phyloP scores from a whole-genome alignment of 2,329 filamentous ascomycete species.

The Fusarium sp. region DNA sequence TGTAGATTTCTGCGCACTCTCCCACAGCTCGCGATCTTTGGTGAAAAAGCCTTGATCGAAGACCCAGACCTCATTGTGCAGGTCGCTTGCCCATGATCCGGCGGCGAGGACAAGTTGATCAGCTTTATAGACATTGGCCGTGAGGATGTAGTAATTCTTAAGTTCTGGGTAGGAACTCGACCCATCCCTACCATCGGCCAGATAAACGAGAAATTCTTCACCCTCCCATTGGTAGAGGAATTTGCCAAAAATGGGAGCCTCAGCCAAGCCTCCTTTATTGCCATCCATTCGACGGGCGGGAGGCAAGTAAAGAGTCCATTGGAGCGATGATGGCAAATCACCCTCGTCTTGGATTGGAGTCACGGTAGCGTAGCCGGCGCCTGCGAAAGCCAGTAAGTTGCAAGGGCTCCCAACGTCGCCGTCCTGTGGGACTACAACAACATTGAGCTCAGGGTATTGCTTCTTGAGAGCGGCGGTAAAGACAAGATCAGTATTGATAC shows the following conservation, averaged over 20 bases:
- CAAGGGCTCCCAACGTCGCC: neutral
- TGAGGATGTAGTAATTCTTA: neutral
- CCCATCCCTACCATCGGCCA: neutral
- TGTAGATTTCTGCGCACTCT: neutral
- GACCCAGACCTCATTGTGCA: neutral
- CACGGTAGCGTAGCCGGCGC: neutral
- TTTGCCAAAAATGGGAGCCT: neutral
- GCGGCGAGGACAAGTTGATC: neutral
- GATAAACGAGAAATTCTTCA: neutral
- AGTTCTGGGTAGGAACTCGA: neutral
- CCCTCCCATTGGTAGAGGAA: neutral
- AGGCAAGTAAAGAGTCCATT: neutral
- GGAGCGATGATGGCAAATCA: neutral
- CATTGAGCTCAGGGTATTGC: neutral
- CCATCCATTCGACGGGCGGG: neutral
- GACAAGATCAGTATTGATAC: neutral
- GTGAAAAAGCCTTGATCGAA: neutral
- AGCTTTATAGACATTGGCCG: neutral
- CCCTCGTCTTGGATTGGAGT: neutral
- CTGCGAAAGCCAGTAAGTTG: neutral
- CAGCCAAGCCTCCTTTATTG: neutral
- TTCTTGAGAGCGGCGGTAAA: neutral
- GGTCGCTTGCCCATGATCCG: neutral
- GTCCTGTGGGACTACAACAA: neutral
- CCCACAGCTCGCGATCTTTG: neutral